Evolutionary conservation across 2,329 filamentous ascomycete species (phyloP).

Genomic region (Pseudocercospora eumusae): DNA sequence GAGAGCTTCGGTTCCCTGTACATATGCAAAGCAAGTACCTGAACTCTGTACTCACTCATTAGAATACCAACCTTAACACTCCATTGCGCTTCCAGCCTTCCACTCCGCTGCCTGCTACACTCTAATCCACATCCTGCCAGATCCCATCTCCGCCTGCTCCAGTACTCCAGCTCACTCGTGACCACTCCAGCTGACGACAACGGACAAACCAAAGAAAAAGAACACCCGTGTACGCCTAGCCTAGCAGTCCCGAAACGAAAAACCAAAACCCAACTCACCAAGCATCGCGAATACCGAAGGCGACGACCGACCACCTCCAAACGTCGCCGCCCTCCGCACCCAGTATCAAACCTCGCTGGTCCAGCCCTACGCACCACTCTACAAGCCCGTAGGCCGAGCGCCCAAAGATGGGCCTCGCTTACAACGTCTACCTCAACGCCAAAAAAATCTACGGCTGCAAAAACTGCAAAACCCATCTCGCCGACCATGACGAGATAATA

Average conservation of each 20-base stretch:
- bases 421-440: conserved; percentile 66
- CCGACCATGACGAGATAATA: conserved; percentile 94
- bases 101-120: neutral
- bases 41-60: neutral
- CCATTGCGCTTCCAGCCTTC: neutral
- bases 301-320: neutral
- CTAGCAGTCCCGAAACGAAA: neutral
- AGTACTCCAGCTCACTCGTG: neutral
- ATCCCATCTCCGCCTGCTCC: neutral
- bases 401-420: conserved; percentile 40
- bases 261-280: neutral
- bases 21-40: conserved; percentile 2
- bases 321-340: neutral
- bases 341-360: too few relatives aligned
- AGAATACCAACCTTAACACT: neutral
- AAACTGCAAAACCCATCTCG: conserved; percentile 91
- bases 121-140: neutral
- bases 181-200: conserved; percentile 7
- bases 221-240: neutral
- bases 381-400: conserved; percentile 17
- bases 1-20: conserved; percentile 7
- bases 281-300: neutral
- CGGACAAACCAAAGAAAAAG: neutral
- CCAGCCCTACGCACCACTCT: neutral
- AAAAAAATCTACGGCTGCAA: conserved; percentile 80